These are phyloP conservation scores for Lactarius vividus DNA, from an alignment of 768 basidiomycete species.

Conservation along the genomic window DNA sequence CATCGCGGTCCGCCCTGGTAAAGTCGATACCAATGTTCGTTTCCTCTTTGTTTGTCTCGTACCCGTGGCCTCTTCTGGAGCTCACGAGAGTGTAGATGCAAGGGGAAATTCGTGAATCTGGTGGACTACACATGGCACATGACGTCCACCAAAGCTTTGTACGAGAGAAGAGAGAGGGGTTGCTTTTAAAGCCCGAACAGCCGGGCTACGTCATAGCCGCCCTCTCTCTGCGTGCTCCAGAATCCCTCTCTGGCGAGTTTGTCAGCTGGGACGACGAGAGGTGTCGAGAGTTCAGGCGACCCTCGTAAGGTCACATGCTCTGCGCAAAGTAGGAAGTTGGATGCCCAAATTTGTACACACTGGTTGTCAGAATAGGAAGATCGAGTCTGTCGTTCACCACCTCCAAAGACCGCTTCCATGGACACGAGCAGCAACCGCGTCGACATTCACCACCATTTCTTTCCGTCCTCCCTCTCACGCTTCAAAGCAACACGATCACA, in stretches of 20 bases:
- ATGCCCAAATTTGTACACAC: constrained; percentile 22
- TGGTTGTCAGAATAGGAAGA: neutral
- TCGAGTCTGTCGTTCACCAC: neutral
- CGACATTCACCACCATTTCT: constrained; percentile 80
- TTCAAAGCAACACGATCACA: constrained; percentile 46
- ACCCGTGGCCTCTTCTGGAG: constrained; percentile 7
- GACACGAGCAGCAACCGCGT: constrained; percentile 32
- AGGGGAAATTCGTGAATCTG: constrained; percentile 48
- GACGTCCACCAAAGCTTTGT: constrained; percentile 58
- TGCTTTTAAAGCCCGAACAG: constrained; percentile 71
- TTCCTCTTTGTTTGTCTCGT: constrained; percentile 2
- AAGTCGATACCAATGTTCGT: constrained; percentile 78
- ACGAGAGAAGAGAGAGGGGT: constrained; percentile 56
- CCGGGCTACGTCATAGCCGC: constrained; percentile 78
- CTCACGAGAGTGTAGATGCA: constrained; percentile 60
- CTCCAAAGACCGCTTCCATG: constrained; percentile 2
- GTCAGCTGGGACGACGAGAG: constrained; percentile 76
- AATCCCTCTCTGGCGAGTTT: constrained; percentile 69
- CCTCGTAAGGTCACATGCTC: constrained; percentile 17
- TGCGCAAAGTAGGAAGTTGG: constrained; percentile 14
- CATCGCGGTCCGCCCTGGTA: constrained; percentile 82
- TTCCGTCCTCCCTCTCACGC: constrained; percentile 45
- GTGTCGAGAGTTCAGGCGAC: constrained; percentile 52
- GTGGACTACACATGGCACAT: constrained; percentile 51
- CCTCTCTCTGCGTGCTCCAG: constrained; percentile 62